Evolutionary conservation across 305 asterid species (phyloP).

Genomic region (Salvia sclarea): DNA sequence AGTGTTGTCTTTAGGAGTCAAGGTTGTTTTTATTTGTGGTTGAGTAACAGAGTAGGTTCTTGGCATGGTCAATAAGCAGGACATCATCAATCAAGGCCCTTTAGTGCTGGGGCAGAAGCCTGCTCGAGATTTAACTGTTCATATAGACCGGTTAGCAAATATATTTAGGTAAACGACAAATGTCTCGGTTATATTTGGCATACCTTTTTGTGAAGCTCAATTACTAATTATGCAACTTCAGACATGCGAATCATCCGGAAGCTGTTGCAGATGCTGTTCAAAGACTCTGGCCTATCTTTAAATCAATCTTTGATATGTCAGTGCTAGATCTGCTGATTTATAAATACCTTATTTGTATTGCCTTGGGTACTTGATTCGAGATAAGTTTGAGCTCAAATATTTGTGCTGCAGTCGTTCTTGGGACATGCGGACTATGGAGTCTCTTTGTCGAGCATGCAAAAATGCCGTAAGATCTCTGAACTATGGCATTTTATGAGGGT

Average conservation of each 20-base stretch:
- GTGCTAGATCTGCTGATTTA: slow-evolving; percentile 40
- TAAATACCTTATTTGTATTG: slow-evolving; percentile 21
- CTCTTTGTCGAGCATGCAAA: slow-evolving; percentile 99
- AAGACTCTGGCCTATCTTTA: slow-evolving; percentile 95
- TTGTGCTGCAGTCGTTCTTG: slow-evolving; percentile 84
- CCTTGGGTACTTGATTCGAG: slow-evolving; percentile 24
- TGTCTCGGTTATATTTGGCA: slow-evolving; percentile 20
- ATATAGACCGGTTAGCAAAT: slow-evolving; percentile 89
- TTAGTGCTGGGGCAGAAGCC: slow-evolving; percentile 76
- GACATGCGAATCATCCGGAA: slow-evolving; percentile 95
- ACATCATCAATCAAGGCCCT: slow-evolving; percentile 81
- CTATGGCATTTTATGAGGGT: slow-evolving; percentile 21
- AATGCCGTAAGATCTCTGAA: slow-evolving; percentile 75
- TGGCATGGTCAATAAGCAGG: slow-evolving; percentile 58
- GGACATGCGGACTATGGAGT: slow-evolving; percentile 99
- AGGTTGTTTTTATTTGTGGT: slow-evolving; percentile 17
- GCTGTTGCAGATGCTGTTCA: slow-evolving; percentile 99
- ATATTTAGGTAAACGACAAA: slow-evolving; percentile 64
- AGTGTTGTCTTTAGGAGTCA: slow-evolving; percentile 35
- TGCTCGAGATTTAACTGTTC: slow-evolving; percentile 93
- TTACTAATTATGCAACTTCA: slow-evolving; percentile 43
- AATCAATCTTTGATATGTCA: slow-evolving; percentile 91
- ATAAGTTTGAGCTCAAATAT: slow-evolving; percentile 32
- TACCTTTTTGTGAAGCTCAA: slow-evolving; percentile 26
- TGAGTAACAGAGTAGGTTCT: slow-evolving; percentile 35